Percentiles rank a stretch among this genome's conserved stretches.
Evolutionary conservation across 192 early-diverging fungal genomes (phyloP).

Genomic region (Podila minutissima): DNA sequence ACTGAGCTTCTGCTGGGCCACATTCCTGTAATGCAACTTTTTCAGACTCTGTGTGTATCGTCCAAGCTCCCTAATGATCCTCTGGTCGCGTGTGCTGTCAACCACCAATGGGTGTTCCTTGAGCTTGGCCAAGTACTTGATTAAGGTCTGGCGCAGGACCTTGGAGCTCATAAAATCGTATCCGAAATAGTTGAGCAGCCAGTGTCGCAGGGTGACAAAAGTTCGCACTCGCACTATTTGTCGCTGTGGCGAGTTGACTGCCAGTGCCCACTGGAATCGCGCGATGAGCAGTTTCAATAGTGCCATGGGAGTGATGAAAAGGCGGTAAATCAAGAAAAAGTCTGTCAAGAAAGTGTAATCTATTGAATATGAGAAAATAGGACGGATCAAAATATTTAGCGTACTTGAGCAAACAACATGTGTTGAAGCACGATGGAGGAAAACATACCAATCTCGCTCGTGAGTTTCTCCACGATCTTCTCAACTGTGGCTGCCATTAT

Average conservation of each 20-base stretch:
- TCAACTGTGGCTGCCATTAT: constrained; percentile 67
- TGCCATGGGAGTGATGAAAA: constrained; percentile 62
- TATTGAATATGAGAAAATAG: constrained; percentile 7
- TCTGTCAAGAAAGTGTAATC: constrained; percentile 71
- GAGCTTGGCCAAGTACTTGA: constrained; percentile 50
- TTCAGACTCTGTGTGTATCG: constrained; percentile 27
- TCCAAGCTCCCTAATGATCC: constrained; percentile 59
- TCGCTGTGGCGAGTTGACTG: constrained; percentile 56
- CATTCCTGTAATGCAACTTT: constrained; percentile 16
- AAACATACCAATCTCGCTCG: constrained; percentile 58
- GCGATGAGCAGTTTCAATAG: constrained; percentile 63
- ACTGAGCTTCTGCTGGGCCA: background rate
- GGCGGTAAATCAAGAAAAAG: constrained; percentile 69
- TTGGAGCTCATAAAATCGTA: constrained; percentile 63
- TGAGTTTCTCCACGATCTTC: constrained; percentile 66
- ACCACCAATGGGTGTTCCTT: constrained; percentile 50
- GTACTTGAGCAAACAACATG: background rate
- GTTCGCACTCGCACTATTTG: constrained; percentile 65
- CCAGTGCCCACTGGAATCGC: constrained; percentile 65
- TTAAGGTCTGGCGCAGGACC: constrained; percentile 50
- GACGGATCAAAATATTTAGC: background rate
- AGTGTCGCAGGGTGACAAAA: constrained; percentile 68
- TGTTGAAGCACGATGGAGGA: background rate
- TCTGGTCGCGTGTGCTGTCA: constrained; percentile 56
- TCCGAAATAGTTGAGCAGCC: constrained; percentile 69